phyloP scores from a whole-genome alignment of 139 green algal genomes.

The Parachlorella kessleri region DNA sequence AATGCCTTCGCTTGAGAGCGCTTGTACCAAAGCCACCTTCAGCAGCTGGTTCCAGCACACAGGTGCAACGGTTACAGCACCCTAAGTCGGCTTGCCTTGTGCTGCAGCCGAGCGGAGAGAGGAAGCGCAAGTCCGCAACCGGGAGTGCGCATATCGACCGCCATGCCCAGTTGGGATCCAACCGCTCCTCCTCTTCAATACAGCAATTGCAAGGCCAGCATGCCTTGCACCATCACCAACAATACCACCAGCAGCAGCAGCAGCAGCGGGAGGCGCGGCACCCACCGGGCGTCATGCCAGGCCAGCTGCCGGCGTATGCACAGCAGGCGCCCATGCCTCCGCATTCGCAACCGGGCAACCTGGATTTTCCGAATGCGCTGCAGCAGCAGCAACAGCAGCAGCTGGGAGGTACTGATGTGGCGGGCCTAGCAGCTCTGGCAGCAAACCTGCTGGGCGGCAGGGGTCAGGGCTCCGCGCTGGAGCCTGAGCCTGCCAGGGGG shows the following conservation, averaged over 20 bases:
- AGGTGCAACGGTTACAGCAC: no score
- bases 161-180: neutral
- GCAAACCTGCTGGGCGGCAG: neutral
- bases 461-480: no score
- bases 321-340: neutral
- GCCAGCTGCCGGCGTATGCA: neutral
- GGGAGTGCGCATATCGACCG: no score
- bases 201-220: neutral
- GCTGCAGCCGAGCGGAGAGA: constrained; percentile 1
- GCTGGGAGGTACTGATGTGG: neutral
- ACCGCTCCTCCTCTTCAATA: neutral
- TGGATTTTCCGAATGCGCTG: no score
- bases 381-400: neutral
- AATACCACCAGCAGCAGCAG: neutral
- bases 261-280: neutral
- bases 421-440: neutral
- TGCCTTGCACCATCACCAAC: neutral
- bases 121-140: neutral
- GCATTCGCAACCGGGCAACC: no score
- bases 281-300: neutral
- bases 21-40: no score
- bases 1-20: neutral
- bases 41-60: no score
- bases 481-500: neutral
- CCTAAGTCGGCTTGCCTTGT: neutral